phyloP scores from a whole-genome alignment of 345 rosid genomes.

The Aurinia saxatilis region DNA sequence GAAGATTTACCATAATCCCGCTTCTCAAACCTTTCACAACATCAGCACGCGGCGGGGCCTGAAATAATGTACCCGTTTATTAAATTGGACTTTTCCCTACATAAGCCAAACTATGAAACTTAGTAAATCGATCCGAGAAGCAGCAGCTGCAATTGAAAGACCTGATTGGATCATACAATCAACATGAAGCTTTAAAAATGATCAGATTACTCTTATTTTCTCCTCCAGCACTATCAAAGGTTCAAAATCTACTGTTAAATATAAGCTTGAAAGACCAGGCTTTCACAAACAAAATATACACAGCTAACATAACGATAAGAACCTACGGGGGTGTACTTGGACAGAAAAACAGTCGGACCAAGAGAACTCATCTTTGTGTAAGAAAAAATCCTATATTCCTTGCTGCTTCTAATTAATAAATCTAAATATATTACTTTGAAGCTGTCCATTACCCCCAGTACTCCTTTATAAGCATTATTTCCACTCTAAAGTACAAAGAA shows the following conservation, averaged over 20 bases:
- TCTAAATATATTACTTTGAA: too few relatives aligned
- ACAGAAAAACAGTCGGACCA: not conserved
- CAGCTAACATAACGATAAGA: not conserved
- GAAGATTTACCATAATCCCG: slow-evolving; percentile 67
- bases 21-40: slow-evolving; percentile 87
- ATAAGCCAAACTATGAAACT: not conserved
- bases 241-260: not conserved
- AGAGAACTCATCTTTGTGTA: not conserved
- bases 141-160: not conserved
- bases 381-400: not conserved
- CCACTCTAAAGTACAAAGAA: not conserved
- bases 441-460: not conserved
- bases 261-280: not conserved
- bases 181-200: not conserved
- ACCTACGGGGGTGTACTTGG: not conserved
- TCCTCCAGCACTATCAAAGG: not conserved
- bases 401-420: not conserved
- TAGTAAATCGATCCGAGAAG: not conserved
- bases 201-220: not conserved
- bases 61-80: not conserved
- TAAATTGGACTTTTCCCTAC: not conserved
- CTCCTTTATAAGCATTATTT: not conserved
- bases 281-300: not conserved
- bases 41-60: slow-evolving; percentile 99
- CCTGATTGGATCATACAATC: not conserved